Evolutionary conservation across 2,329 filamentous ascomycete species (phyloP).

Genomic region (Trichoderma koningii): DNA sequence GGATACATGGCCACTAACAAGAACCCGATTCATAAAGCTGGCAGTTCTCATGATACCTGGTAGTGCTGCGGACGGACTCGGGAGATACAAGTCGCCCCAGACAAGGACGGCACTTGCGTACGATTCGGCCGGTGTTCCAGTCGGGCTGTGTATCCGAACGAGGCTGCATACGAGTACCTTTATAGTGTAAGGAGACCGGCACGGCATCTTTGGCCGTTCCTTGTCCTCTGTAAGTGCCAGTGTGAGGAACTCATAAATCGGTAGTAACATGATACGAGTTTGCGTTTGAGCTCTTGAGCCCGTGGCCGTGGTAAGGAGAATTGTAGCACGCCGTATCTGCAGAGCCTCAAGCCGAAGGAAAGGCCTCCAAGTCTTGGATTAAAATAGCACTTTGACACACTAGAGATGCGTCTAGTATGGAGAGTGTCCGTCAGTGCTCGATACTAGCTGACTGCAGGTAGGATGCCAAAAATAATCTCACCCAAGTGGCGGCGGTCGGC

Average conservation of each 20-base stretch:
- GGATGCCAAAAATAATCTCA: slow-evolving; percentile 18
- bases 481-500: slow-evolving; percentile 7
- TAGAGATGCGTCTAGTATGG: no score
- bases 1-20: slow-evolving; percentile 5
- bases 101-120: neutral
- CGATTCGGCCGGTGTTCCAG: neutral
- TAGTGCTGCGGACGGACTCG: no score
- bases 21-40: neutral
- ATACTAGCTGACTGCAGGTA: slow-evolving; percentile 9
- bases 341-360: neutral
- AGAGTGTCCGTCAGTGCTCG: neutral
- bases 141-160: no score
- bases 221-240: neutral
- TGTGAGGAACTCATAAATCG: neutral
- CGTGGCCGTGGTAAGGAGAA: neutral
- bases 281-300: neutral
- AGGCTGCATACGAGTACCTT: no score
- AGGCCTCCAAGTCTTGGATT: neutral
- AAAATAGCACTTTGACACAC: neutral
- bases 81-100: neutral
- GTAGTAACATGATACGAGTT: neutral
- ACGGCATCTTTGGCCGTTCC: slow-evolving; percentile 1
- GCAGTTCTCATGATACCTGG: no score
- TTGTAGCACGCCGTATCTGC: neutral
- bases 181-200: neutral